A percentile compares a stretch with the other conserved stretches of the same genome.
These are phyloP conservation scores for Copromyces sp. DNA, from an alignment of 495 filamentous ascomycete genomes.

Conservation along the genomic window DNA sequence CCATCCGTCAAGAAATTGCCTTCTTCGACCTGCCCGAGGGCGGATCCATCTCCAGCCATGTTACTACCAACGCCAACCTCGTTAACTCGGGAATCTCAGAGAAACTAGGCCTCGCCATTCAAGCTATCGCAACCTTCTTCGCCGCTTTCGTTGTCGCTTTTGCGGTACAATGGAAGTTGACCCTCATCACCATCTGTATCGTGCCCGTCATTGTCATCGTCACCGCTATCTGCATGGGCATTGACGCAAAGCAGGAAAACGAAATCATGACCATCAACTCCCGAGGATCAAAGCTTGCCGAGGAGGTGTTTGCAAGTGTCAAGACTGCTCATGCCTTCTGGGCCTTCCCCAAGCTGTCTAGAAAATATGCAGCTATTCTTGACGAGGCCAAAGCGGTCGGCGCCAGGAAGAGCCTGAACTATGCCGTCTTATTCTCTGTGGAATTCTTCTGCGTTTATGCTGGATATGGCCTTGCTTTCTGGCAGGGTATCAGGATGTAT, in stretches of 20 bases:
- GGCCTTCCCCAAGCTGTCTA: conserved; percentile 40
- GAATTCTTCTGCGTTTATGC: conserved; percentile 30
- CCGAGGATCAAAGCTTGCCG: conserved; percentile 46
- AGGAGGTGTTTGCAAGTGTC: conserved; percentile 42
- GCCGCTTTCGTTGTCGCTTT: conserved; percentile 49
- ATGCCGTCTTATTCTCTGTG: conserved; percentile 21
- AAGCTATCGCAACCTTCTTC: conserved; percentile 44
- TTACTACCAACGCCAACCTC: conserved; percentile 18
- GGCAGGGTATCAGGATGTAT: conserved; percentile 36
- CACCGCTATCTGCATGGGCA: conserved; percentile 26
- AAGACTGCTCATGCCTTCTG: conserved; percentile 53
- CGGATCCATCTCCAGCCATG: conserved; percentile 36
- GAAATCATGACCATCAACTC: conserved; percentile 24
- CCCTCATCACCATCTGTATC: conserved; percentile 45
- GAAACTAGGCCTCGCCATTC: conserved; percentile 48
- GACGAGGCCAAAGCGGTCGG: conserved; percentile 42
- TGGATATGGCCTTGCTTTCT: conserved; percentile 36
- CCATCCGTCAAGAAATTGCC: conserved; percentile 26
- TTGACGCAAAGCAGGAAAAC: conserved; percentile 41
- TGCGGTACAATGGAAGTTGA: conserved; percentile 41
- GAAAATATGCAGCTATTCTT: conserved; percentile 41
- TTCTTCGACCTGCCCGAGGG: conserved; percentile 27
- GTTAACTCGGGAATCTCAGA: conserved; percentile 43
- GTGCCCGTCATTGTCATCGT: conserved; percentile 37
- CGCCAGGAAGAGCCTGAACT: conserved; percentile 32